These are phyloP conservation scores for Penicillium sclerotigenum DNA, from an alignment of 2,329 filamentous ascomycete species.

Conservation along the genomic window DNA sequence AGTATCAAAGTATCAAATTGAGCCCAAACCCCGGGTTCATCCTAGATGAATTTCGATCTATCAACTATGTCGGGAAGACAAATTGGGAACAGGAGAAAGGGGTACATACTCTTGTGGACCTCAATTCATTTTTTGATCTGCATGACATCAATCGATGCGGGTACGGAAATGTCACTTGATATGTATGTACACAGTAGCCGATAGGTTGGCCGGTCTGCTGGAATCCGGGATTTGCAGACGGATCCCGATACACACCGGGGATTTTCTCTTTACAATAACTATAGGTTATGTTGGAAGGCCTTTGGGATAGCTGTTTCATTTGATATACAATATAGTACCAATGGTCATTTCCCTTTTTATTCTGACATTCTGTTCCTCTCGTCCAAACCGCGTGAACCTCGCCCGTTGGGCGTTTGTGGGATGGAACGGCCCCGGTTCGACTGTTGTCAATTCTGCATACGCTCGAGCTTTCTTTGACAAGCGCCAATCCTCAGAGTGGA, in stretches of 20 bases:
- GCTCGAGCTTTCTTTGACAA: background rate
- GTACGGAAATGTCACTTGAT: background rate
- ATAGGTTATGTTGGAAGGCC: background rate
- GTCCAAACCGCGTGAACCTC: background rate
- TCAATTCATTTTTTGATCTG: background rate
- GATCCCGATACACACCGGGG: background rate
- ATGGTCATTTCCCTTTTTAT: background rate
- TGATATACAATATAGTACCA: background rate
- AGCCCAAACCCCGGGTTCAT: background rate
- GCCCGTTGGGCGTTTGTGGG: constrained; percentile 6
- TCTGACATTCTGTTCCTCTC: background rate
- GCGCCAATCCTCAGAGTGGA: background rate
- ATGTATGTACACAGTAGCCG: background rate
- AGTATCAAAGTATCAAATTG: background rate
- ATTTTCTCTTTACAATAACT: background rate
- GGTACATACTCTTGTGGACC: background rate
- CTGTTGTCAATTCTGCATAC: constrained; percentile 9
- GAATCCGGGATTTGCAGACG: background rate
- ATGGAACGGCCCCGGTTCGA: constrained; percentile 7
- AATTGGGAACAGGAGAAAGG: background rate
- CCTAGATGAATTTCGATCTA: constrained; percentile 3
- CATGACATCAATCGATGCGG: background rate
- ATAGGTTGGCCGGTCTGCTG: constrained; percentile 1
- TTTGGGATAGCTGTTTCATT: too few relatives aligned
- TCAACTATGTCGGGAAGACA: background rate